Percentiles rank a stretch among this genome's conserved stretches.
phyloP scores from a whole-genome alignment of 2,329 filamentous ascomycete species.

The Exserohilum turcica region DNA sequence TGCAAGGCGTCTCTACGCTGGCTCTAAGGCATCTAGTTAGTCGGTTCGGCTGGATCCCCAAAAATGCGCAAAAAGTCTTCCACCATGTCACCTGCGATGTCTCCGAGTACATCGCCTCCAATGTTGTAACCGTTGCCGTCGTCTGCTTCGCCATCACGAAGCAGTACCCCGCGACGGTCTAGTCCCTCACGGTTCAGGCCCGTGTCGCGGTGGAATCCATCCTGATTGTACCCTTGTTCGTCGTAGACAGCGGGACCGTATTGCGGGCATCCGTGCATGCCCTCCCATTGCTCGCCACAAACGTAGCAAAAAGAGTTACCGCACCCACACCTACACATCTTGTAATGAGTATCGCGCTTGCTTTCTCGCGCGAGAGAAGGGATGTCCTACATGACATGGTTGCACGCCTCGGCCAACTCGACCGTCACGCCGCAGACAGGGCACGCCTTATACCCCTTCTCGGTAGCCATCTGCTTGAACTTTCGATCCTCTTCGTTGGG shows the following conservation, averaged over 20 bases:
- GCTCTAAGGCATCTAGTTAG: too few relatives aligned
- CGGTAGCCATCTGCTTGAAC: slow-evolving; percentile 30
- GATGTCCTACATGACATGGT: slow-evolving; percentile 37
- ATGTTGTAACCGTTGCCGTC: too few relatives aligned
- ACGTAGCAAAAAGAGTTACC: slow-evolving; percentile 42
- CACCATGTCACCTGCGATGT: too few relatives aligned
- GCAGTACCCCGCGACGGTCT: slow-evolving; percentile 22
- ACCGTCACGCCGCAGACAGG: slow-evolving; percentile 30
- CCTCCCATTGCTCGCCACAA: slow-evolving; percentile 38
- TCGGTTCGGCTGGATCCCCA: too few relatives aligned
- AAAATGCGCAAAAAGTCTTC: too few relatives aligned
- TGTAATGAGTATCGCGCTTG: too few relatives aligned
- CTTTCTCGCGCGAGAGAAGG: too few relatives aligned
- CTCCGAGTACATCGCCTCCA: too few relatives aligned
- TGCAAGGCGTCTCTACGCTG: too few relatives aligned
- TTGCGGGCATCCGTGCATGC: slow-evolving; percentile 36
- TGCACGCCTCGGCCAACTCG: slow-evolving; percentile 42
- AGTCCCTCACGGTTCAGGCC: slow-evolving; percentile 33
- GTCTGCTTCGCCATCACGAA: too few relatives aligned
- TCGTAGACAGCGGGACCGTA: slow-evolving; percentile 40
- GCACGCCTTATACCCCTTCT: slow-evolving; percentile 40
- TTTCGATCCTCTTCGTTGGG: slow-evolving; percentile 27
- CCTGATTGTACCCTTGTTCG: slow-evolving; percentile 40
- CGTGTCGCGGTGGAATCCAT: slow-evolving; percentile 37
- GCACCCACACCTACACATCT: slow-evolving; percentile 32